Evolutionary conservation across 768 basidiomycete species (phyloP).

Genomic region (Kwoniella botswanensis): DNA sequence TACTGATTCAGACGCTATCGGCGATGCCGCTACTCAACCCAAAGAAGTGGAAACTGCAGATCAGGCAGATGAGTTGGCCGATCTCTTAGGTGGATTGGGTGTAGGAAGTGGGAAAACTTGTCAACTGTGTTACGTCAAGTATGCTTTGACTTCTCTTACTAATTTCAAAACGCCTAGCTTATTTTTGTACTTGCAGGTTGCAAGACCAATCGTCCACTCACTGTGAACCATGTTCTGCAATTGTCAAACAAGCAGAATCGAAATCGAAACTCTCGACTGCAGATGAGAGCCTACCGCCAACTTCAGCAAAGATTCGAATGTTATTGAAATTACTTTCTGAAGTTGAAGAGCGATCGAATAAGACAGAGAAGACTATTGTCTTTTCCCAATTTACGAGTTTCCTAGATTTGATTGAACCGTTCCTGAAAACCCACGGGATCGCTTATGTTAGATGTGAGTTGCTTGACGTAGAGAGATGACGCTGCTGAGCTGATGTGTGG

Average conservation of each 20-base stretch:
- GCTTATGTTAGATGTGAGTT: constrained; percentile 82
- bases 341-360: constrained; percentile 66
- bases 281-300: constrained; percentile 65
- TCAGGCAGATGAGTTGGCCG: constrained; percentile 72
- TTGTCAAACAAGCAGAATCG: constrained; percentile 63
- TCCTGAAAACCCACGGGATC: constrained; percentile 71
- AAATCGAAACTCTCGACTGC: constrained; percentile 54
- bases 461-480: no score
- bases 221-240: constrained; percentile 67
- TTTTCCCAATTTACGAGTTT: constrained; percentile 85
- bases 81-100: constrained; percentile 72
- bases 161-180: neutral
- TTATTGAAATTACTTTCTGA: constrained; percentile 72
- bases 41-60: constrained; percentile 66
- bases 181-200: no score
- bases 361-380: constrained; percentile 87
- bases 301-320: constrained; percentile 86
- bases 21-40: constrained; percentile 64
- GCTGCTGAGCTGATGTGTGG: neutral
- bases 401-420: constrained; percentile 85
- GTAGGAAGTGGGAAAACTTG: constrained; percentile 70
- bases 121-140: constrained; percentile 76
- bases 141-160: constrained; percentile 50
- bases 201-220: constrained; percentile 60
- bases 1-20: constrained; percentile 75